These are phyloP conservation scores for Porcisia hertigi DNA, from an alignment of 208 protist species.

Conservation along the genomic window DNA sequence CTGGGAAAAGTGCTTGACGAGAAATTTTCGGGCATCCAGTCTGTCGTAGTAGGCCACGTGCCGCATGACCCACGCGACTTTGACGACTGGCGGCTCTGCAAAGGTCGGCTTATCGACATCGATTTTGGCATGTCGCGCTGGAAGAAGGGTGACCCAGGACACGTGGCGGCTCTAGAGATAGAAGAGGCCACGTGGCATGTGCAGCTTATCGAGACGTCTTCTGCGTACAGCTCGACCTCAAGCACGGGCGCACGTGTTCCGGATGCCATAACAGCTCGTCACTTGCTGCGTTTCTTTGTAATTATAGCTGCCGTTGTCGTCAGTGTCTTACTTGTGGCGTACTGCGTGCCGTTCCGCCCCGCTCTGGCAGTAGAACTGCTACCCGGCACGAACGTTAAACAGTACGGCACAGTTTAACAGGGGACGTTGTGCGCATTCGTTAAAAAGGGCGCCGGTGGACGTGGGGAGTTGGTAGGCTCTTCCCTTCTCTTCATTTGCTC, in stretches of 20 bases:
- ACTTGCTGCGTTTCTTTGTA: slow-evolving; percentile 16
- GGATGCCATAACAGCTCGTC: slow-evolving; percentile 13
- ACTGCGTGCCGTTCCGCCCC: slow-evolving; percentile 16
- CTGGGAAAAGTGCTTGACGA: slow-evolving; percentile 66
- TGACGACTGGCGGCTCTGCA: slow-evolving; percentile 77
- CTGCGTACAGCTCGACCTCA: slow-evolving; percentile 28
- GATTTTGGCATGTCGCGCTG: slow-evolving; percentile 91
- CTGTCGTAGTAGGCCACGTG: slow-evolving; percentile 90
- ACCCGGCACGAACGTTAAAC: slow-evolving; percentile 7
- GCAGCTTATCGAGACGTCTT: slow-evolving; percentile 69
- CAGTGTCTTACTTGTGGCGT: slow-evolving; percentile 18
- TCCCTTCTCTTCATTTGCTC: not conserved
- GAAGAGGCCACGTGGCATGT: slow-evolving; percentile 74
- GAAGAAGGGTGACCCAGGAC: slow-evolving; percentile 87
- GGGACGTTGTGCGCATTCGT: no score
- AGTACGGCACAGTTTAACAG: slow-evolving; percentile 25
- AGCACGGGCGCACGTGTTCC: not conserved
- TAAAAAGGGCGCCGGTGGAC: not conserved
- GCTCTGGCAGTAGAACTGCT: slow-evolving; percentile 8
- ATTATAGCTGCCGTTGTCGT: slow-evolving; percentile 21
- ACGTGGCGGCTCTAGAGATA: slow-evolving; percentile 87
- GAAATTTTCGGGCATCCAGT: slow-evolving; percentile 76
- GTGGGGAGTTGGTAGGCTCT: not conserved
- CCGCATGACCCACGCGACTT: slow-evolving; percentile 83
- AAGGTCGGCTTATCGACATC: slow-evolving; percentile 76